These are phyloP conservation scores for Tephrocybe sp. DNA, from an alignment of 768 basidiomycete genomes.

Conservation along the genomic window DNA sequence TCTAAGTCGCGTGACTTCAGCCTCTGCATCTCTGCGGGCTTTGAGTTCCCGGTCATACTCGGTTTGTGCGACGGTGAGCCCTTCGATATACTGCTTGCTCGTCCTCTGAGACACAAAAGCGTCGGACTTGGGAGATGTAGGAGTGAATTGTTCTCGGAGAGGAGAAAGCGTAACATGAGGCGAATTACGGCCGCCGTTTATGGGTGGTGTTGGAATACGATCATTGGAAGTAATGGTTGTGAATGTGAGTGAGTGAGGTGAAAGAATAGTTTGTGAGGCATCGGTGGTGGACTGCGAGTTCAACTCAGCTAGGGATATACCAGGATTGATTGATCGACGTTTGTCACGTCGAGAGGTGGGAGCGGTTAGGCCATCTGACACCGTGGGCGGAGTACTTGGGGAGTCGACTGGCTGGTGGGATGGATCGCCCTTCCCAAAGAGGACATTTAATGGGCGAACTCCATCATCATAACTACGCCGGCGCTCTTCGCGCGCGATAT, in stretches of 20 bases:
- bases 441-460: slow-evolving; percentile 39
- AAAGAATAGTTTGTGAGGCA: slow-evolving; percentile 25
- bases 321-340: slow-evolving; percentile 50
- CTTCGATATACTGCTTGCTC: slow-evolving; percentile 90
- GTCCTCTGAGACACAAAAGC: slow-evolving; percentile 60
- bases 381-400: slow-evolving; percentile 10
- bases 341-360: slow-evolving; percentile 39
- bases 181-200: slow-evolving; percentile 21
- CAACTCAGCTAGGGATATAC: slow-evolving; percentile 34
- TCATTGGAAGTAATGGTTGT: slow-evolving; percentile 19
- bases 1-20: slow-evolving; percentile 83
- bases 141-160: slow-evolving; percentile 27
- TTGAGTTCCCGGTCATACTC: slow-evolving; percentile 93
- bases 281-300: slow-evolving; percentile 20
- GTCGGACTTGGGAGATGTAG: slow-evolving; percentile 15
- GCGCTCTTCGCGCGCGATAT: slow-evolving; percentile 27
- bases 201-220: slow-evolving; percentile 25
- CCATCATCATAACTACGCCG: slow-evolving; percentile 45
- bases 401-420: slow-evolving; percentile 14
- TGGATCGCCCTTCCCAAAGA: slow-evolving; percentile 27
- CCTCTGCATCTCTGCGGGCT: slow-evolving; percentile 85
- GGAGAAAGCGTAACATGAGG: slow-evolving; percentile 28
- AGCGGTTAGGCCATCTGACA: slow-evolving; percentile 30
- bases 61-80: slow-evolving; percentile 86
- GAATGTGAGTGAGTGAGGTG: slow-evolving; percentile 29